These are phyloP conservation scores for Phytopythium vexans DNA, from an alignment of 352 stramenopile species.

Conservation along the genomic window DNA sequence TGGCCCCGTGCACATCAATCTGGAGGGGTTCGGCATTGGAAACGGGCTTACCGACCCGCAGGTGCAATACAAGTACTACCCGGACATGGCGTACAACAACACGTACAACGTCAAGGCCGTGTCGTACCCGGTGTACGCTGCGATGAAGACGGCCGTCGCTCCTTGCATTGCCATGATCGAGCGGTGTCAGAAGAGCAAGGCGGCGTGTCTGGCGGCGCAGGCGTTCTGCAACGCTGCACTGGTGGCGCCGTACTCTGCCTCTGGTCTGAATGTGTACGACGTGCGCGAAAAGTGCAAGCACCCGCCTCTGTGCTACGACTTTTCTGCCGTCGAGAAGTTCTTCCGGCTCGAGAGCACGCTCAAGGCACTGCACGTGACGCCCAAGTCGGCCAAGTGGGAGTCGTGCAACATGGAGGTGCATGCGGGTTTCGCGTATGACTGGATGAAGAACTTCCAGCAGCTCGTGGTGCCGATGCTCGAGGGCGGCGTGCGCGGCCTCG, in stretches of 20 bases:
- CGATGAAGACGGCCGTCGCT: constrained; percentile 62
- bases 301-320: constrained; percentile 94
- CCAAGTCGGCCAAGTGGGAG: constrained; percentile 85
- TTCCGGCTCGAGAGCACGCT: constrained; percentile 78
- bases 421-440: constrained; percentile 92
- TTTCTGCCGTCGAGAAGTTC: constrained; percentile 90
- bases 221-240: constrained; percentile 88
- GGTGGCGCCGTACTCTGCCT: constrained; percentile 45
- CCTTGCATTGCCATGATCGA: constrained; percentile 79
- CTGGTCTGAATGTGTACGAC: constrained; percentile 84
- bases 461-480: constrained; percentile 91
- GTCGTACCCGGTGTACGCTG: constrained; percentile 54
- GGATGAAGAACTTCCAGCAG: constrained; percentile 96
- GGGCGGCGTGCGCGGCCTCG: constrained; percentile 86
- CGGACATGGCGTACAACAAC: constrained; percentile 92
- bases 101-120: constrained; percentile 76
- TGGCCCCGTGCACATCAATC: constrained; percentile 73
- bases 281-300: constrained; percentile 91
- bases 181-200: constrained; percentile 77
- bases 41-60: constrained; percentile 95
- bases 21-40: constrained; percentile 93
- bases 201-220: constrained; percentile 82
- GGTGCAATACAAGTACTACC: constrained; percentile 84
- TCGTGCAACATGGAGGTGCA: constrained; percentile 96
- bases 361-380: constrained; percentile 83